A percentile compares a stretch with the other conserved stretches of the same genome.
Evolutionary conservation across 164 flowering plant genomes (phyloP).

Genomic region (Warburgia ugandensis): DNA sequence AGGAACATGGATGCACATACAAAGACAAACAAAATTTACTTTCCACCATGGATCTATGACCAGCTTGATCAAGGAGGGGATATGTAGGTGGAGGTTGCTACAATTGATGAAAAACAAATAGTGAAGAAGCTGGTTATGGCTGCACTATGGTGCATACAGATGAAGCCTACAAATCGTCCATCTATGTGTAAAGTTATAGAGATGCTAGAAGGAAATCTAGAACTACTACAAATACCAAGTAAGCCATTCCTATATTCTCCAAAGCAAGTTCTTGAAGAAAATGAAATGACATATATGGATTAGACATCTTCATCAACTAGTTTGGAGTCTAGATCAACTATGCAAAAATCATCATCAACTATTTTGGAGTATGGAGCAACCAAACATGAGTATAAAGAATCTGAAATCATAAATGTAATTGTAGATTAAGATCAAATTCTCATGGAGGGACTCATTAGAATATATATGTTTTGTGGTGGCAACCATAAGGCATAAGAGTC

Average conservation of each 20-base stretch:
- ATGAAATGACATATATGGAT: too few species aligned
- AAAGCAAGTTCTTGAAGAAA: too few species aligned
- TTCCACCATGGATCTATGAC: constrained; percentile 7
- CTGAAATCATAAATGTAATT: too few species aligned
- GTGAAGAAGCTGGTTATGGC: constrained; percentile 18
- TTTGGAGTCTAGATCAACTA: too few species aligned
- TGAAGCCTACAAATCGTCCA: constrained; percentile 21
- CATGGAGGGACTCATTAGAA: too few species aligned
- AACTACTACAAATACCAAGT: constrained; percentile 14
- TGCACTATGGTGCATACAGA: constrained; percentile 27
- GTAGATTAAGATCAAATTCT: too few species aligned
- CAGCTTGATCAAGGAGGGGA: not conserved
- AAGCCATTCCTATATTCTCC: constrained; percentile 9
- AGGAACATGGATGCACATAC: not conserved
- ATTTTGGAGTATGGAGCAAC: too few species aligned
- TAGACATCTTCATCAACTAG: too few species aligned
- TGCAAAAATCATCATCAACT: too few species aligned
- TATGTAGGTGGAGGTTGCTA: not conserved
- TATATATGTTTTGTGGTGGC: too few species aligned
- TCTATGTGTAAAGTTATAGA: constrained; percentile 17
- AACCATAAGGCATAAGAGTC: too few species aligned
- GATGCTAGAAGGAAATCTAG: constrained; percentile 20
- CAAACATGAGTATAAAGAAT: too few species aligned
- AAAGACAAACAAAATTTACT: constrained; percentile 1
- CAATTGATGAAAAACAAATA: constrained; percentile 5